phyloP scores from a whole-genome alignment of 164 flowering plant genomes.

The Liriodendron chinense region DNA sequence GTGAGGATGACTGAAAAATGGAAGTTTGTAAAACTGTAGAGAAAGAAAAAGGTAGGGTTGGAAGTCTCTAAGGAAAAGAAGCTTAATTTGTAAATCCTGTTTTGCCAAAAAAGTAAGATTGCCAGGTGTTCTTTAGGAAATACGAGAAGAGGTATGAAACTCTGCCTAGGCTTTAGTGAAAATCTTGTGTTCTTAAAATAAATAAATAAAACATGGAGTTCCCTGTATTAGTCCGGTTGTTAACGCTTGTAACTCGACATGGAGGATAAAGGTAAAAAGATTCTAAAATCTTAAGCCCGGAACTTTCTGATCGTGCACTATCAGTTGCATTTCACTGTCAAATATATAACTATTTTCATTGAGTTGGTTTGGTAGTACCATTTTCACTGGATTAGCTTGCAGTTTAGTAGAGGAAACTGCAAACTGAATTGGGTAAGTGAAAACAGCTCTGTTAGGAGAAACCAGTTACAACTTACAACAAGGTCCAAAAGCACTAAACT shows the following conservation, averaged over 20 bases:
- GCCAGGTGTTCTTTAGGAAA: not conserved
- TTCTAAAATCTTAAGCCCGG: not conserved
- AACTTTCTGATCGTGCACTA: not conserved
- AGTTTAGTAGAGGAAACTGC: constrained; percentile 21
- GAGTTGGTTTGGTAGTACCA: too few relatives aligned
- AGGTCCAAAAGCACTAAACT: not conserved
- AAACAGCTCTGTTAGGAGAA: too few relatives aligned
- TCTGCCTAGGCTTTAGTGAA: not conserved
- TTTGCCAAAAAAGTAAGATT: not conserved
- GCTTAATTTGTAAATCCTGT: not conserved
- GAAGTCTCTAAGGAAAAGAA: not conserved
- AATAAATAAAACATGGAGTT: not conserved
- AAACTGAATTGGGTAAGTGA: too few relatives aligned
- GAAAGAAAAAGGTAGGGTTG: not conserved
- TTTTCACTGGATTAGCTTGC: too few relatives aligned
- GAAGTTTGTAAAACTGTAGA: not conserved
- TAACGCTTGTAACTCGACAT: too few relatives aligned
- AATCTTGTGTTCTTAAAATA: not conserved
- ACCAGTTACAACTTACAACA: too few relatives aligned
- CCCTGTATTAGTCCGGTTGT: not conserved
- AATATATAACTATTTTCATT: not conserved
- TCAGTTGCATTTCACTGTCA: not conserved
- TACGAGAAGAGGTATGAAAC: not conserved
- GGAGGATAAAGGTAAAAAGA: not conserved
- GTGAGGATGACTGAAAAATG: not conserved